phyloP scores from a whole-genome alignment of 306 rosid genomes.

The Hylodesmum podocarpum region DNA sequence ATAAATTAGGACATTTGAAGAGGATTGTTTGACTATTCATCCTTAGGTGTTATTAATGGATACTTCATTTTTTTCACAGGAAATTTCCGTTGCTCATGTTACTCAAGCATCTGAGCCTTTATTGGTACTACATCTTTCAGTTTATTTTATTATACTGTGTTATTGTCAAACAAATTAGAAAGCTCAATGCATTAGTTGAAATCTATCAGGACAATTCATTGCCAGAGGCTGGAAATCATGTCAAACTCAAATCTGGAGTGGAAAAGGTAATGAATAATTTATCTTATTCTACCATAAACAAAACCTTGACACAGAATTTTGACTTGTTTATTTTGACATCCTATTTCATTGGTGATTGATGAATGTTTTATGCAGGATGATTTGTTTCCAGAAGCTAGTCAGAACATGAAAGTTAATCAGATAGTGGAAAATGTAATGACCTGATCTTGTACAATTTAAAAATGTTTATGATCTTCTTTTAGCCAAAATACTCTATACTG shows the following conservation, averaged over 20 bases:
- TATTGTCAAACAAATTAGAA: background rate
- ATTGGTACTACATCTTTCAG: slow-evolving; percentile 11
- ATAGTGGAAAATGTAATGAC: slow-evolving; percentile 25
- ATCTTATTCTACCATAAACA: background rate
- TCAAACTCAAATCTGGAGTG: slow-evolving; percentile 20
- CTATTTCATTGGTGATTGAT: background rate
- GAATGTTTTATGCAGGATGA: slow-evolving; percentile 13
- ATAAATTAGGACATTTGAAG: slow-evolving; percentile 7
- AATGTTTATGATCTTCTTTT: slow-evolving; percentile 5
- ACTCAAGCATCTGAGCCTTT: slow-evolving; percentile 28
- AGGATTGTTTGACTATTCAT: background rate
- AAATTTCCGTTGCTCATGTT: slow-evolving; percentile 19
- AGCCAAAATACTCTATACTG: too few species aligned
- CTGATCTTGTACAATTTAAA: background rate
- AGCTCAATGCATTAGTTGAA: slow-evolving; percentile 7
- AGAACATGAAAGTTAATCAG: background rate
- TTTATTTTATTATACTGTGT: background rate
- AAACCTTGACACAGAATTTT: background rate
- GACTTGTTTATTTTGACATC: background rate
- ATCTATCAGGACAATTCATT: slow-evolving; percentile 41
- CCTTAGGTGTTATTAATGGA: background rate
- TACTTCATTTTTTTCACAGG: slow-evolving; percentile 25
- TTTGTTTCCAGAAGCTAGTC: slow-evolving; percentile 8
- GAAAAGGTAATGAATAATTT: slow-evolving; percentile 41
- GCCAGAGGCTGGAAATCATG: slow-evolving; percentile 9